Conservation (phyloP, 148 eudicot genomes). For the Vaccinium myrtillus region DNA sequence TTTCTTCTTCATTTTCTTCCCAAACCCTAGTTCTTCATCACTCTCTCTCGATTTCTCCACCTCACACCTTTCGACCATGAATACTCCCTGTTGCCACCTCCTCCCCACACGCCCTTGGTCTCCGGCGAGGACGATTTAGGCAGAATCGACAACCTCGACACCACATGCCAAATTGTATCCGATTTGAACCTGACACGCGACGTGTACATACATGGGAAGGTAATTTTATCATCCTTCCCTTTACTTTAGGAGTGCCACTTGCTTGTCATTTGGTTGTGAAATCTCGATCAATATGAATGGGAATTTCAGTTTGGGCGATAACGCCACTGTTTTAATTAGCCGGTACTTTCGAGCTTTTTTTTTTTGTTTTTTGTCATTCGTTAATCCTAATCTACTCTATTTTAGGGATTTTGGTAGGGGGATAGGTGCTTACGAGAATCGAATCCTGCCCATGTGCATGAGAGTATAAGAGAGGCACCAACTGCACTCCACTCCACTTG, state of each 20-base stretch:
- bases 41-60: slow-evolving; percentile 16
- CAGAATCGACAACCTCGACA: slow-evolving; percentile 71
- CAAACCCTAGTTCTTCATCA: slow-evolving; percentile 17
- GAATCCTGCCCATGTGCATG: no score
- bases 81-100: slow-evolving; percentile 88
- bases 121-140: slow-evolving; percentile 79
- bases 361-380: no score
- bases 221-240: slow-evolving; percentile 72
- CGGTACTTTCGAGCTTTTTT: slow-evolving; percentile 63
- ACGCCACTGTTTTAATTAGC: slow-evolving; percentile 51
- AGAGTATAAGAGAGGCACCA: no score
- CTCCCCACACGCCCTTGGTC: slow-evolving; percentile 82
- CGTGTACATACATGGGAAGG: slow-evolving; percentile 85
- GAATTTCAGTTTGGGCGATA: slow-evolving; percentile 75
- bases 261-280: slow-evolving; percentile 63
- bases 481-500: no score
- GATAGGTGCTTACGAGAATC: no score
- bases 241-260: slow-evolving; percentile 50
- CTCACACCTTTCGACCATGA: slow-evolving; percentile 37
- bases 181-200: slow-evolving; percentile 59
- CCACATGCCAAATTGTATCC: slow-evolving; percentile 76
- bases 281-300: slow-evolving; percentile 62
- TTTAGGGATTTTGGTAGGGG: no score
- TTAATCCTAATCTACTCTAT: no score
- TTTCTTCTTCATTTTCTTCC: background rate